Percentiles rank a stretch among this genome's conserved stretches.
These are phyloP conservation scores for Leccinellum rugosiceps DNA, from an alignment of 768 basidiomycete species.

Conservation along the genomic window DNA sequence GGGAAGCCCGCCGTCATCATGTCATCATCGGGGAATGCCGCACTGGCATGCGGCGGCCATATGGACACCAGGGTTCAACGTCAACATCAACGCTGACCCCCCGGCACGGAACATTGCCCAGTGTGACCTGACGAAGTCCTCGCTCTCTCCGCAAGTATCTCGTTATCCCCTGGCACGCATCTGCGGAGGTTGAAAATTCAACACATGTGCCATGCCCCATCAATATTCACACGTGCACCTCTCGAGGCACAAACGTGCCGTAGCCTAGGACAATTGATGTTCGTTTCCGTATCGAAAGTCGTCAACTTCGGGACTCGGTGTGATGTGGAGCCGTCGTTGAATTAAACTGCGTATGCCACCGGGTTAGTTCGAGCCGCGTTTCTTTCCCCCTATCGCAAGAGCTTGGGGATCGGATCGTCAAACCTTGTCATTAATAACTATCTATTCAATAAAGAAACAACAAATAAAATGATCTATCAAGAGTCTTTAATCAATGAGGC, in stretches of 20 bases:
- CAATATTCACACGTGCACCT: no score
- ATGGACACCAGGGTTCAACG: background rate
- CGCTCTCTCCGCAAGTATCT: background rate
- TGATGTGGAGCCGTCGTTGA: background rate
- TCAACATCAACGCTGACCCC: background rate
- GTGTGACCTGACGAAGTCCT: background rate
- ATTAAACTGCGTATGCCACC: background rate
- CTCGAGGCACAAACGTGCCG: no score
- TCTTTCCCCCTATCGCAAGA: background rate
- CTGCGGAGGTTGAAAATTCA: background rate
- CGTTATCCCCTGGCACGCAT: background rate
- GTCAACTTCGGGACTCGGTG: background rate
- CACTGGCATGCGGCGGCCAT: no score
- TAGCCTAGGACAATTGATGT: no score
- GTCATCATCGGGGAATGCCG: no score
- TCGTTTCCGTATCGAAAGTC: slow-evolving; percentile 4
- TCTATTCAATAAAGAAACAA: background rate
- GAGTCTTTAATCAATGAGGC: no score
- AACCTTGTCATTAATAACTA: background rate
- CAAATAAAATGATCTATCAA: no score
- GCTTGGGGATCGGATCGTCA: slow-evolving; percentile 11
- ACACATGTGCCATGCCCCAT: background rate
- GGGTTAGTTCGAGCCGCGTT: background rate
- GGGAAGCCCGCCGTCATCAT: background rate
- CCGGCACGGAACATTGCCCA: background rate